Percentiles rank a stretch among this genome's conserved stretches.
Evolutionary conservation across 306 rosid species (phyloP).

Genomic region (Erythrophleum fordii): DNA sequence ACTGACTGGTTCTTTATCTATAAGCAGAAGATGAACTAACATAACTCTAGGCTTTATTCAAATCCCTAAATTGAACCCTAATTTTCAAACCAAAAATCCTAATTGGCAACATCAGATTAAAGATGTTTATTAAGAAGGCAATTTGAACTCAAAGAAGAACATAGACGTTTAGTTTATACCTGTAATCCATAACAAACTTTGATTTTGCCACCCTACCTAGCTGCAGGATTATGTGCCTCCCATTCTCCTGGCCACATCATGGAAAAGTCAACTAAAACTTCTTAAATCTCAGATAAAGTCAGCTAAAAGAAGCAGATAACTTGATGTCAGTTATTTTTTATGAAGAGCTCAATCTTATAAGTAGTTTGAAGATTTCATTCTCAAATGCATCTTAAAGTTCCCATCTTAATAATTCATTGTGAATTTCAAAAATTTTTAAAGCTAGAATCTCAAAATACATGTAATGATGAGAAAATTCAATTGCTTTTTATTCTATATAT

Average conservation of each 20-base stretch:
- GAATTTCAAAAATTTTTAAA: background rate
- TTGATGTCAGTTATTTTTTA: background rate
- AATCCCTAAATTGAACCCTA: background rate
- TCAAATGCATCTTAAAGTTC: background rate
- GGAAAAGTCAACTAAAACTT: constrained; percentile 24
- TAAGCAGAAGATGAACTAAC: background rate
- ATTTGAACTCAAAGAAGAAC: background rate
- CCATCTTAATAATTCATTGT: background rate
- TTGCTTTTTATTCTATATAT: background rate
- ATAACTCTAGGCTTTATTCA: background rate
- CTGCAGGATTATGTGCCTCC: constrained; percentile 79
- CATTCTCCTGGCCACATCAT: constrained; percentile 61
- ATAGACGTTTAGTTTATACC: constrained; percentile 46
- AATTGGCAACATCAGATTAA: background rate
- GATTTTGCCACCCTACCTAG: constrained; percentile 83
- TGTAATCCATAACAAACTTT: constrained; percentile 88
- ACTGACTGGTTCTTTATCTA: background rate
- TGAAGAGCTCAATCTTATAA: background rate
- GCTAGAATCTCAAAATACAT: background rate
- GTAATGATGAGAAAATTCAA: background rate
- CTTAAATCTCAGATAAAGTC: background rate
- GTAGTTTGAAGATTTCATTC: background rate
- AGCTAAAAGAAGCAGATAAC: background rate
- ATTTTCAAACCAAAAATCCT: background rate
- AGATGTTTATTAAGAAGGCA: too few species aligned